phyloP scores from a whole-genome alignment of 2,329 filamentous ascomycete species.

The Dendrostoma leiphaemia region DNA sequence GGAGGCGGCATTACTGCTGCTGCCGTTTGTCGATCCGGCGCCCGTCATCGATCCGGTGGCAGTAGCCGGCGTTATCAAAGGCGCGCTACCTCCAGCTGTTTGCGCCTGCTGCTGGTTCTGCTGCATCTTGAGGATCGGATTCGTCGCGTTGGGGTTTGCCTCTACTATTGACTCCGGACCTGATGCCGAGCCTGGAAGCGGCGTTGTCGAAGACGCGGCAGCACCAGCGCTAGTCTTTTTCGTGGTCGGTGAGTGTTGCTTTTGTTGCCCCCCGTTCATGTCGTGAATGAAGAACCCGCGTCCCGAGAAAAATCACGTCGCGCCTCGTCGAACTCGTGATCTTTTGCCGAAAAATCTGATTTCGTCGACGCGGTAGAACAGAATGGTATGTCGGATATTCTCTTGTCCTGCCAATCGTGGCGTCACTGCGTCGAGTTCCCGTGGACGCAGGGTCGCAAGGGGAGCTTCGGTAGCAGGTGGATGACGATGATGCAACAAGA shows the following conservation, averaged over 20 bases:
- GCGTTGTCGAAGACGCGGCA: neutral
- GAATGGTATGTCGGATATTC: too few relatives aligned
- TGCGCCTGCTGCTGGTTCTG: conserved; percentile 2
- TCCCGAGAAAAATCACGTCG: too few relatives aligned
- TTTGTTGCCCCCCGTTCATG: conserved; percentile 12
- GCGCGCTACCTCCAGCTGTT: neutral
- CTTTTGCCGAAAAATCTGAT: neutral
- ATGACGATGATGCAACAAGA: neutral
- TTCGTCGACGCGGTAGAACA: neutral
- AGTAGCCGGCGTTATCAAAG: conserved; percentile 9
- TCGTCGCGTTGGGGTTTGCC: neutral
- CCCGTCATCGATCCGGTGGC: conserved; percentile 5
- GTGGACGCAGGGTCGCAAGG: neutral
- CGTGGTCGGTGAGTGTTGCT: conserved; percentile 3
- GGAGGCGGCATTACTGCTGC: neutral
- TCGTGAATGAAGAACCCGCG: too few relatives aligned
- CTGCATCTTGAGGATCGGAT: conserved; percentile 9
- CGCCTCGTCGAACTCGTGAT: neutral
- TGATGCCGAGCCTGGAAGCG: neutral
- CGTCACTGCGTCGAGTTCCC: neutral
- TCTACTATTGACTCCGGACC: conserved; percentile 2
- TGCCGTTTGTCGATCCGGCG: conserved; percentile 3
- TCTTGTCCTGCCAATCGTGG: neutral
- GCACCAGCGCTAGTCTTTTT: neutral
- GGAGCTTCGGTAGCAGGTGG: neutral